Conservation (phyloP, 2,329 filamentous ascomycete species). For the Endothia cerciana region DNA sequence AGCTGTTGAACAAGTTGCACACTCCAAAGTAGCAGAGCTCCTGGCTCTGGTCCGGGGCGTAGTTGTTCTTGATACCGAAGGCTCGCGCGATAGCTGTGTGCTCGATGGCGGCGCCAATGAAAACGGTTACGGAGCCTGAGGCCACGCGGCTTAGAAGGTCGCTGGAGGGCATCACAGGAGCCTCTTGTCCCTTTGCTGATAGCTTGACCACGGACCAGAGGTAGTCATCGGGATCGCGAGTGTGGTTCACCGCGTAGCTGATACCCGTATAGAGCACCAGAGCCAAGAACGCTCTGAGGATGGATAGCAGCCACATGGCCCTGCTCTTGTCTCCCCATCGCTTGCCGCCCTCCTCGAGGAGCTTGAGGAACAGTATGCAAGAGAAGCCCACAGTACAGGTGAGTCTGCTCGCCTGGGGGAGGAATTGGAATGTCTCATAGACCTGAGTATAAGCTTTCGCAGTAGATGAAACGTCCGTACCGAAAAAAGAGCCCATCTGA, state of each 20-base stretch:
- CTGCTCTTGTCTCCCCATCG: conserved; percentile 62
- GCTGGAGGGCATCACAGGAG: conserved; percentile 51
- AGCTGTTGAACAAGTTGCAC: conserved; percentile 66
- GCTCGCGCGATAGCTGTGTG: conserved; percentile 68
- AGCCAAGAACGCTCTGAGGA: conserved; percentile 63
- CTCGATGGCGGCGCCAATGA: conserved; percentile 64
- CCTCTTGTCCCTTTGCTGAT: conserved; percentile 55
- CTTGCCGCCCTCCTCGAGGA: conserved; percentile 61
- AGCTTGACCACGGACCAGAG: conserved; percentile 64
- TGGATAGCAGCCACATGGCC: conserved; percentile 60
- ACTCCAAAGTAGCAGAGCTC: conserved; percentile 67
- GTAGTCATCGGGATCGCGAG: conserved; percentile 44
- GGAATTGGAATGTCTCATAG: conserved; percentile 59
- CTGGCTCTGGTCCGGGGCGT: conserved; percentile 66
- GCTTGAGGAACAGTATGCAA: conserved; percentile 57
- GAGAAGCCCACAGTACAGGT: conserved; percentile 64
- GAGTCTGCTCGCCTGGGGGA: conserved; percentile 60
- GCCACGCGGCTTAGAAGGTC: conserved; percentile 58
- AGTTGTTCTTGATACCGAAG: conserved; percentile 65
- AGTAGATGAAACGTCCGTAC: conserved; percentile 52
- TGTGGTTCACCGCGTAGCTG: conserved; percentile 64
- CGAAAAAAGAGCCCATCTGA: conserved; percentile 65
- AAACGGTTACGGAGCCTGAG: conserved; percentile 59
- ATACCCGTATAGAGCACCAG: conserved; percentile 66
- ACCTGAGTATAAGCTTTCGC: conserved; percentile 59